Evolutionary conservation across 2,329 filamentous ascomycete species (phyloP).

Genomic region (Sporothrix euskadiensis): DNA sequence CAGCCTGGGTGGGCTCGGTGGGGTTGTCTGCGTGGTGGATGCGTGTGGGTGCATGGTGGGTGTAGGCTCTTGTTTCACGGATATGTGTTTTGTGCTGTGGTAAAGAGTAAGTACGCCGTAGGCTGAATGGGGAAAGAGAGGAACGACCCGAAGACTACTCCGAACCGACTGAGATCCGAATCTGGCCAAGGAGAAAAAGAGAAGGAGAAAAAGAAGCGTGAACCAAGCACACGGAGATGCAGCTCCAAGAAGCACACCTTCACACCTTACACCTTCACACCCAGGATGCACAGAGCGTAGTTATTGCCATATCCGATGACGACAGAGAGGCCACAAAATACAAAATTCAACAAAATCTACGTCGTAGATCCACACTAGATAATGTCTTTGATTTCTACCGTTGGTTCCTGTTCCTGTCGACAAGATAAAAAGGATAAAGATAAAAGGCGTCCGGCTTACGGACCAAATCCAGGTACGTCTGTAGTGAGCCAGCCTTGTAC

Average conservation of each 20-base stretch:
- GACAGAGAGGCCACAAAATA: no score
- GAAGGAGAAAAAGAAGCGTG: not conserved
- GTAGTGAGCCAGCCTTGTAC: no score
- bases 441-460: not conserved
- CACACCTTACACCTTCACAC: not conserved
- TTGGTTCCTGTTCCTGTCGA: no score
- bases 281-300: no score
- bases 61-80: not conserved
- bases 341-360: no score
- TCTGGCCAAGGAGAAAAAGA: not conserved
- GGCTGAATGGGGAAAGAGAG: not conserved
- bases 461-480: not conserved
- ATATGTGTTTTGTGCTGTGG: not conserved
- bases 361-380: no score
- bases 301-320: no score
- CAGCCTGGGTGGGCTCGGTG: not conserved
- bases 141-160: not conserved
- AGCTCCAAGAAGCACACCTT: not conserved
- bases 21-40: not conserved
- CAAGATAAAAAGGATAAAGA: no score
- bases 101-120: not conserved
- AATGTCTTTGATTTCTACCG: no score
- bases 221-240: not conserved
- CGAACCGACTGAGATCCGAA: not conserved
- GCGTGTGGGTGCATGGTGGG: not conserved